Conservation (phyloP, 768 basidiomycete genomes). For the Serpula lacrymans region DNA sequence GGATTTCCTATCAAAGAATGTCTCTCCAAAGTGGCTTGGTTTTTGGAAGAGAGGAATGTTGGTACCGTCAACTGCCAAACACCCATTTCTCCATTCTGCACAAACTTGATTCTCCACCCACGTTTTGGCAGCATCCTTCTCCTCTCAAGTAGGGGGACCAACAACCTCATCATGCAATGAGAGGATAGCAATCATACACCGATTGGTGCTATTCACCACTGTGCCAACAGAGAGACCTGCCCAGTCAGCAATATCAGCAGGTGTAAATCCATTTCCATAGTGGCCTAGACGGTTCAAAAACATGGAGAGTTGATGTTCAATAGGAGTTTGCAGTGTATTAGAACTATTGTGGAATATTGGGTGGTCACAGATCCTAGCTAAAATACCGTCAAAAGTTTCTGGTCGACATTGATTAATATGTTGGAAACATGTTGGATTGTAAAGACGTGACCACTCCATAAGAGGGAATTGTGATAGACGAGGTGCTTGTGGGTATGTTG, state of each 20-base stretch:
- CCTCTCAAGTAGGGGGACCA: slow-evolving; percentile 22
- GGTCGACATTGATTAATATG: too few relatives aligned
- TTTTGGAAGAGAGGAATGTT: slow-evolving; percentile 28
- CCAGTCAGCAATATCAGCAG: slow-evolving; percentile 34
- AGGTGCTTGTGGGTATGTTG: too few relatives aligned
- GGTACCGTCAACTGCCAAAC: slow-evolving; percentile 38
- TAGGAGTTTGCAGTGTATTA: slow-evolving; percentile 19
- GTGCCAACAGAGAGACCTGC: slow-evolving; percentile 33
- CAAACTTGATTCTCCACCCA: slow-evolving; percentile 35
- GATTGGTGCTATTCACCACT: slow-evolving; percentile 20
- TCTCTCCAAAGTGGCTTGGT: slow-evolving; percentile 31
- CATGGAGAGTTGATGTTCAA: slow-evolving; percentile 34
- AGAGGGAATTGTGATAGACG: too few relatives aligned
- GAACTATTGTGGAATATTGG: slow-evolving; percentile 27
- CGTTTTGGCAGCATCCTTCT: slow-evolving; percentile 34
- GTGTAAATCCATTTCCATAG: slow-evolving; percentile 34
- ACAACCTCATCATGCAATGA: slow-evolving; percentile 24
- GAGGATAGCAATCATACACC: slow-evolving; percentile 29
- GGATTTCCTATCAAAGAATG: slow-evolving; percentile 31
- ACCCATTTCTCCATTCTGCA: slow-evolving; percentile 32
- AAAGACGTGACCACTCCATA: too few relatives aligned
- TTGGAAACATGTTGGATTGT: too few relatives aligned
- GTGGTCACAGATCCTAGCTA: too few relatives aligned
- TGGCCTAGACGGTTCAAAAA: slow-evolving; percentile 39
- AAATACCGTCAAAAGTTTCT: too few relatives aligned